phyloP scores from a whole-genome alignment of 768 basidiomycete genomes.

The Naganishia vishniacii region DNA sequence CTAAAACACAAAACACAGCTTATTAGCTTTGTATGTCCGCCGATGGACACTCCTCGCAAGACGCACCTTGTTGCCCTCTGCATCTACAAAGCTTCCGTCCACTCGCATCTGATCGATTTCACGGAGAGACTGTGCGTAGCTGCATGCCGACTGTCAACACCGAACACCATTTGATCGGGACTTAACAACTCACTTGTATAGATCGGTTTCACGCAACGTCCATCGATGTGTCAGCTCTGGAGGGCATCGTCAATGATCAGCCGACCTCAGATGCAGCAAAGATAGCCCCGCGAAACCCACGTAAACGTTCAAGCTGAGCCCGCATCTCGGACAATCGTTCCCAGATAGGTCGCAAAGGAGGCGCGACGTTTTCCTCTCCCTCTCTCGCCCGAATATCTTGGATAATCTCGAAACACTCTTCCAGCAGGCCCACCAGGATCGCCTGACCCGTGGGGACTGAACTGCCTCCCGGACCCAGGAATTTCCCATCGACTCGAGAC shows the following conservation, averaged over 20 bases:
- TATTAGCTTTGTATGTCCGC: not conserved
- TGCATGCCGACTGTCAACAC: conserved; percentile 54
- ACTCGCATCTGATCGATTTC: conserved; percentile 97
- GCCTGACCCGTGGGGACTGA: conserved; percentile 87
- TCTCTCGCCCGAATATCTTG: conserved; percentile 94
- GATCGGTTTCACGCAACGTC: conserved; percentile 74
- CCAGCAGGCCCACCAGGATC: conserved; percentile 80
- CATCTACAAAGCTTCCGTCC: conserved; percentile 93
- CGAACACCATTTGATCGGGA: not conserved
- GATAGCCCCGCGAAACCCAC: conserved; percentile 30
- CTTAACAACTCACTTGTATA: conserved; percentile 47
- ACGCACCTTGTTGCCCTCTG: conserved; percentile 68
- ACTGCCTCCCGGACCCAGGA: conserved; percentile 76
- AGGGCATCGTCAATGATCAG: not conserved
- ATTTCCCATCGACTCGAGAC: conserved; percentile 85
- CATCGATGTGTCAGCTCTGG: conserved; percentile 85
- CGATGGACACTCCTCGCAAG: not conserved
- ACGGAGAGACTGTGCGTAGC: conserved; percentile 84
- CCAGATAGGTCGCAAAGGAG: conserved; percentile 82
- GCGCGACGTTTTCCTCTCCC: conserved; percentile 67
- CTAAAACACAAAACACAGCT: not conserved
- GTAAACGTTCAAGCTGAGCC: conserved; percentile 75
- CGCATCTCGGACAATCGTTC: conserved; percentile 83
- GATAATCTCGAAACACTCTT: conserved; percentile 91
- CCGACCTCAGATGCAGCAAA: not conserved